phyloP scores from a whole-genome alignment of 805 yeast species.

The Saccharomycopsis sp. region DNA sequence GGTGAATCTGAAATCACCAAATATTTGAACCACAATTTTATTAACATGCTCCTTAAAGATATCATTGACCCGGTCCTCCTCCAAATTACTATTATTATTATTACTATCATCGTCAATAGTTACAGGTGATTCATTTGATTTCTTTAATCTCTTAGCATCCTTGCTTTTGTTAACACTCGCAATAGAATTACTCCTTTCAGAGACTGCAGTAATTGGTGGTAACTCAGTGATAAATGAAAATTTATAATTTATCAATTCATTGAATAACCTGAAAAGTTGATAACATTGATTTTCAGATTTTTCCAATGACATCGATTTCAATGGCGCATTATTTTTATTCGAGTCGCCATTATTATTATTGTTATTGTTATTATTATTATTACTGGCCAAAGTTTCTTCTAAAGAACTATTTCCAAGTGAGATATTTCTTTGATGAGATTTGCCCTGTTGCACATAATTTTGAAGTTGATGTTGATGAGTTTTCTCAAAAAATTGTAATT shows the following conservation, averaged over 20 bases:
- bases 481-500: slow-evolving; percentile 6
- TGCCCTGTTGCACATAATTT: neutral
- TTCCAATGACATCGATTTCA: neutral
- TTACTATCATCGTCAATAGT: neutral
- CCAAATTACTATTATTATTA: neutral
- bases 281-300: slow-evolving; percentile 1
- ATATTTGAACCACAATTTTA: too few species aligned
- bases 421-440: neutral
- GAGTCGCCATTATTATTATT: neutral
- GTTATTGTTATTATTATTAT: too few species aligned
- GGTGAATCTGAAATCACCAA: too few species aligned
- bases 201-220: neutral
- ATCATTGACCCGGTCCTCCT: neutral
- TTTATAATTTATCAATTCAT: slow-evolving; percentile 2
- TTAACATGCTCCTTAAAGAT: too few species aligned
- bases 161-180: neutral
- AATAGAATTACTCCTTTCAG: neutral
- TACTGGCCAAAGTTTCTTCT: neutral
- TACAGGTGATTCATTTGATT: neutral
- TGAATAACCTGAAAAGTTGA: neutral
- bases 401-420: neutral
- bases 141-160: neutral
- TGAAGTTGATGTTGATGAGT: slow-evolving; percentile 2
- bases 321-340: neutral
- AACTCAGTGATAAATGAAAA: slow-evolving; percentile 2